Evolutionary conservation across 257 asterid genomes (phyloP), one percentile per base, ranked within the genome.

Genomic region (Salvia hispanica): DNA sequence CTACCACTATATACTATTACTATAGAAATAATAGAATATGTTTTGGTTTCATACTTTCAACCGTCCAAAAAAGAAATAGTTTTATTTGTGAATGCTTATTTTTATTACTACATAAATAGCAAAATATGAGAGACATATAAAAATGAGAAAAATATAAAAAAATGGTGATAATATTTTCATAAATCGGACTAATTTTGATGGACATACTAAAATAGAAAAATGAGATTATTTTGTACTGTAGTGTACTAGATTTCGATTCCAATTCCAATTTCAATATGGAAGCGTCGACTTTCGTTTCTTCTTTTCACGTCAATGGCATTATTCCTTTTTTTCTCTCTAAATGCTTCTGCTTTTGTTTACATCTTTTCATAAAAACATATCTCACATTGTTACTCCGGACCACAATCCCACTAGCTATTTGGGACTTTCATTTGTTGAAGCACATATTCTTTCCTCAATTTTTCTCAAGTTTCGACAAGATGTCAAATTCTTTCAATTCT

Each of bases 341-440:
- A 83, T 86, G 94, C 91, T 71, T 69, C 57, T 72, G 76, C 79
- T 80, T 82, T 85, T 77, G 74, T 62, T 70, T 69, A 71, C 70
- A 57, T 66, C 87, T 81, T 85, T 81, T 71, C 59, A 71, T 7
- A 65, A 72, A 60, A 79, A 75, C 73, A 60, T 57, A 61, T 69
- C 70, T 72, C 78, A 71, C 60, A 59, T 76, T 72, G 68, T 76
- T 72, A 62, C 62, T 79, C 69, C 25, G 92, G 92, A 79, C 95
- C 91, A 89, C 89, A 76, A 72, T 59, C 59, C 92, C 92, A 86
- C 92, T 71, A 34, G 31, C 31, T 34, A 59, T 55, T 68, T 60
- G n/a, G 75, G 48, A 10, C 55, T 44, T 65, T 45, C 57, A 65
- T 64, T 50, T 58, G 42, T 28, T 44, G 7, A 11, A 2, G 5